Percentiles rank a stretch among this genome's conserved stretches.
phyloP scores from a whole-genome alignment of 1,284 basidiomycete species.

The Rhodotorula sp. region DNA sequence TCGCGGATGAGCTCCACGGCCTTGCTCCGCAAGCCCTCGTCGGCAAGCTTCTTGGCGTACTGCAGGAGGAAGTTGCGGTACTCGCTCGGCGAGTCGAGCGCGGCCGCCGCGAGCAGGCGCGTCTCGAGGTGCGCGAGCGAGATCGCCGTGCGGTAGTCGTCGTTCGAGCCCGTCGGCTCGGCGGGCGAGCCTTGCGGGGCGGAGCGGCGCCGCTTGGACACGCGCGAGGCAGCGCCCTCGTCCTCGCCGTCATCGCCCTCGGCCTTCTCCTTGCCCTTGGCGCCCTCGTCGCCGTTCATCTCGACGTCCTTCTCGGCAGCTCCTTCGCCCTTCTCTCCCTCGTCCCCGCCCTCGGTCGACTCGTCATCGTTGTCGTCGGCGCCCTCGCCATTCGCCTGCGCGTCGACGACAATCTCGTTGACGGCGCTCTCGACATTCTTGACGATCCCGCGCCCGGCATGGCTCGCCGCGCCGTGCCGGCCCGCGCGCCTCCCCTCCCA shows the following conservation, averaged over 20 bases:
- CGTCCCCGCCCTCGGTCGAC: not conserved
- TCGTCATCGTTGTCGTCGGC: not conserved
- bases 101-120: conserved; percentile 65
- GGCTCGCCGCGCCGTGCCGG: conserved; percentile 34
- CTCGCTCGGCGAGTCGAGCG: conserved; percentile 73
- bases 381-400: not conserved
- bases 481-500: conserved; percentile 67
- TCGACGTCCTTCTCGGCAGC: conserved; percentile 4
- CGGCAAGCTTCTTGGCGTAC: conserved; percentile 78
- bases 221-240: conserved; percentile 50
- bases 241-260: conserved; percentile 25
- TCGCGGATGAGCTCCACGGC: conserved; percentile 85
- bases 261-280: conserved; percentile 3
- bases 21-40: conserved; percentile 79
- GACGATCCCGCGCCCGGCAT: conserved; percentile 34
- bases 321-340: not conserved
- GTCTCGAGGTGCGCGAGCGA: conserved; percentile 82
- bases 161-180: conserved; percentile 54
- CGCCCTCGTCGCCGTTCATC: conserved; percentile 17
- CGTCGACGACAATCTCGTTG: conserved; percentile 41
- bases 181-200: conserved; percentile 39
- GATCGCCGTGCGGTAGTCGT: conserved; percentile 75
- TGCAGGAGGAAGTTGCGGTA: conserved; percentile 71
- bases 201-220: conserved; percentile 51
- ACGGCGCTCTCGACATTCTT: conserved; percentile 46